Base-by-base conservation (phyloP, 106 monocot genomes). In the Chionographis japonica region DNA sequence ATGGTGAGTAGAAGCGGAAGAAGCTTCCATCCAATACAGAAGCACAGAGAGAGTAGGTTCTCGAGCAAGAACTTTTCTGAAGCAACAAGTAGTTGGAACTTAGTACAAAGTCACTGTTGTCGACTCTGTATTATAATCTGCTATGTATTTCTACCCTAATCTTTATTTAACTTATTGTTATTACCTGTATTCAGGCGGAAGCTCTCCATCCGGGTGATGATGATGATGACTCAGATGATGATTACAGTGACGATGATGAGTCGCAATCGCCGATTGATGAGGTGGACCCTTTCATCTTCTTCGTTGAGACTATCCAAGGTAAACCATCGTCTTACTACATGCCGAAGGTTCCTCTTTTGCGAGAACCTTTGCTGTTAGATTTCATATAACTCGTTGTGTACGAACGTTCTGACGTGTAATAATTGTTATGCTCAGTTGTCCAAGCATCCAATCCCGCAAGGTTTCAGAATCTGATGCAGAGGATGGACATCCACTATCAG, bases 251-350 rank as follows among this genome's bases (percentile, higher is more conserved):
- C 58, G 88, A 88, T 41, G 95, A 95, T 60, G 92, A 91, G 63
- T 39, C 89, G 52, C 82, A 86, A 60, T 92, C 95, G 58, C 95
- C 95, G 13, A 89, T 92, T 63, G 95, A 89, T 75, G 84, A 84
- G n/a, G 86, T 97, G 56, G 92, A 92, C 52, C 89, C 92, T 39
- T 97, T 92, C 68, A 79, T 97, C 50, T 89, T 97, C 73, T 92
- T 97, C 71, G 75, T 92, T 38, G 92, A 92, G 56, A 84, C 92
- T 36, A 61, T 97, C 54, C 81, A 92, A 82, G 92, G 95, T 97
- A 75, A 54, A 62, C 9, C 20, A 38, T 12, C 1, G 9, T 2
- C 46, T 46, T 46, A 46, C 5, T 27, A 27, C 27, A 1, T 27
- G 27, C 27, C 35, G 38, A 6, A 10, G 17, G 8, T 49, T 27